Conservation (phyloP, 169 alveolate genomes). For the Eimeria necatrix region DNA sequence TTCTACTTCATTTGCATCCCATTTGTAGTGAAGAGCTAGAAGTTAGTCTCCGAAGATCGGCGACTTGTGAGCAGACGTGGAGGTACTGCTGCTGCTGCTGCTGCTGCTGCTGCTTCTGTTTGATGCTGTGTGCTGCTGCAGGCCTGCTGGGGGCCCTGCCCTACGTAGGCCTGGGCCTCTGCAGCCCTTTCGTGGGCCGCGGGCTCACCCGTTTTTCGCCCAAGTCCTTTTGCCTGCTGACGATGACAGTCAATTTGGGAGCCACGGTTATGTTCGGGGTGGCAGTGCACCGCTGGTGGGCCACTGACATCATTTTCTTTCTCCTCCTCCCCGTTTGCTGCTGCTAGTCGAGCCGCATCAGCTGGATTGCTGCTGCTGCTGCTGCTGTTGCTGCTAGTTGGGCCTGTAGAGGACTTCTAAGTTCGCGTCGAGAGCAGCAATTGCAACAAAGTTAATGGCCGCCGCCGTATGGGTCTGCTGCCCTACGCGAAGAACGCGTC, state of each 20-base stretch:
- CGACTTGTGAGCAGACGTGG: background rate
- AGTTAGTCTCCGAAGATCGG: background rate
- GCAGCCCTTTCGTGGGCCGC: slow-evolving; percentile 65
- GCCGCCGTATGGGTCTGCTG: too few species aligned
- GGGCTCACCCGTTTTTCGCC: slow-evolving; percentile 49
- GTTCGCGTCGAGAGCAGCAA: too few species aligned
- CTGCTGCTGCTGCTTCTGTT: background rate
- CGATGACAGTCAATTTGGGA: slow-evolving; percentile 29
- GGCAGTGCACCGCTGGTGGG: slow-evolving; percentile 18
- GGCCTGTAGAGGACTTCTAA: too few species aligned
- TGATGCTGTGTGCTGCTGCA: background rate
- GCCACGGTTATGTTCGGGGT: slow-evolving; percentile 55
- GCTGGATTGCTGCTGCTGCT: too few species aligned
- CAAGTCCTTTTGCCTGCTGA: slow-evolving; percentile 41
- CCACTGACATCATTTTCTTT: background rate
- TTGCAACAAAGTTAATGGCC: too few species aligned
- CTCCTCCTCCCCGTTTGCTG: too few species aligned
- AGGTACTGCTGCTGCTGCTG: background rate
- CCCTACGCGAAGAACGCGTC: too few species aligned
- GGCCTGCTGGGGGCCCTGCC: slow-evolving; percentile 76
- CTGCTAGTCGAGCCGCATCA: too few species aligned
- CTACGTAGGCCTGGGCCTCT: slow-evolving; percentile 41
- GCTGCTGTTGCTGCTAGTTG: too few species aligned
- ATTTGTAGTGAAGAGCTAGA: background rate
- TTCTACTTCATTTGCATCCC: too few species aligned